Base-by-base conservation (phyloP, 2,329 filamentous ascomycete species). In the Fusarium compactum region DNA sequence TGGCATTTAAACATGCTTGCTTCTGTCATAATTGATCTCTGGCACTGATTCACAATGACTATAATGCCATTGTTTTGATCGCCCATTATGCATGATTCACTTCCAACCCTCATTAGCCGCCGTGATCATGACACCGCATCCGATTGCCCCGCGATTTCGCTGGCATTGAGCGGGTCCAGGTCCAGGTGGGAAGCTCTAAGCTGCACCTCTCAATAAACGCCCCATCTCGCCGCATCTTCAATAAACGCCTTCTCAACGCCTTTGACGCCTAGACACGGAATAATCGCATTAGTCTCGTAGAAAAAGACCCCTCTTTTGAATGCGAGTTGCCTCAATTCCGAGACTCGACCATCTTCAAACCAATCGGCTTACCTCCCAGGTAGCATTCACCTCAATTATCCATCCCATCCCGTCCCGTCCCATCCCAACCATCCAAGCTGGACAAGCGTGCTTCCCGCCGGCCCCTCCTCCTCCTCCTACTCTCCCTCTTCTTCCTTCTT, bases 401-500 rank as follows among this genome's bases (percentile, higher is more conserved):
- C 34, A 38, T 38, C 34, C 15, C 34, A 38, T 38, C 34, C 18
- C 34, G 18, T 38, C 34, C 18, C 34, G 6, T 30, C 29, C 29
- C 29, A 18, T 44, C 46, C 41, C 62, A 56, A 61, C 58, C 44
- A 65, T 55, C 54, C 65, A 76, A 76, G 68, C 78, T 78, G 78
- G 76, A 73, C 46, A 70, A 71, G 58, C 77, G 71, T 62, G 67
- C 63, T 46, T 56, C 63, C 55, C 71, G 62, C 44, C 78, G 73
- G 66, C 68, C 72, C 67, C 72, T 79, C 74, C 73, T 77, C 64
- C 71, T 78, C 64, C 48, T 76, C 77, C 77, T 87, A 65, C 70
- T 88, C 76, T 79, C 88, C 71, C 79, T 84, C 74, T 77, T 90
- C 74, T 70, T 89, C 73, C 79, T 91, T 76, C 85, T 92, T 79